phyloP scores from a whole-genome alignment of 768 basidiomycete genomes.

The Podaxis sp. region DNA sequence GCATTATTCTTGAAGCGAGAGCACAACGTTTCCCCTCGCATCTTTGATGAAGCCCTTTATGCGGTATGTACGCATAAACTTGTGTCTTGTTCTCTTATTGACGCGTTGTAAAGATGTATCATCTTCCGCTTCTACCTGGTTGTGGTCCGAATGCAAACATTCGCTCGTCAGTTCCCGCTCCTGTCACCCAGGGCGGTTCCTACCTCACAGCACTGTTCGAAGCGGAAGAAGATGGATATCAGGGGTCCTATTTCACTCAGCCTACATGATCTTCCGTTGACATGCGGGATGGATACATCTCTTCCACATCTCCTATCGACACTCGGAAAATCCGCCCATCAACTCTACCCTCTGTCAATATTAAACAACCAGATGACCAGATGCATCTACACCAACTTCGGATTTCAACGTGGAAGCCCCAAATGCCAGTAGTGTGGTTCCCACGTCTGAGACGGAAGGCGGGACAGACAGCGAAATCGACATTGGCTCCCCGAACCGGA shows the following conservation, averaged over 20 bases:
- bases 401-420: background rate
- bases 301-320: conserved; percentile 43
- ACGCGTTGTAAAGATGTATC: conserved; percentile 67
- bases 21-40: conserved; percentile 83
- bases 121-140: conserved; percentile 87
- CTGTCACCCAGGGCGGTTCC: conserved; percentile 46
- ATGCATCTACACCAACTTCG: background rate
- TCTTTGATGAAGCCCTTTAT: conserved; percentile 94
- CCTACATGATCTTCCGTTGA: conserved; percentile 31
- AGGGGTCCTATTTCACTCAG: conserved; percentile 75
- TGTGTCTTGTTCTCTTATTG: conserved; percentile 10
- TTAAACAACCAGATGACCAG: too few species aligned
- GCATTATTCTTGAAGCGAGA: conserved; percentile 89
- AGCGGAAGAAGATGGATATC: conserved; percentile 88
- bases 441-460: background rate
- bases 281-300: conserved; percentile 64
- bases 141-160: conserved; percentile 84
- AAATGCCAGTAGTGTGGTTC: background rate
- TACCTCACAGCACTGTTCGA: conserved; percentile 72
- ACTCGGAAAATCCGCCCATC: conserved; percentile 25
- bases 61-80: conserved; percentile 56
- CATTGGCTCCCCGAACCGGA: background rate
- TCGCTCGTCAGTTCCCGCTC: conserved; percentile 75
- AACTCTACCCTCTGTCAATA: background rate
- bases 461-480: conserved; percentile 4